A percentile compares a stretch with the other conserved stretches of the same genome.
Evolutionary conservation across 805 yeast species (phyloP).

Genomic region (Brettanomyces custersianus): DNA sequence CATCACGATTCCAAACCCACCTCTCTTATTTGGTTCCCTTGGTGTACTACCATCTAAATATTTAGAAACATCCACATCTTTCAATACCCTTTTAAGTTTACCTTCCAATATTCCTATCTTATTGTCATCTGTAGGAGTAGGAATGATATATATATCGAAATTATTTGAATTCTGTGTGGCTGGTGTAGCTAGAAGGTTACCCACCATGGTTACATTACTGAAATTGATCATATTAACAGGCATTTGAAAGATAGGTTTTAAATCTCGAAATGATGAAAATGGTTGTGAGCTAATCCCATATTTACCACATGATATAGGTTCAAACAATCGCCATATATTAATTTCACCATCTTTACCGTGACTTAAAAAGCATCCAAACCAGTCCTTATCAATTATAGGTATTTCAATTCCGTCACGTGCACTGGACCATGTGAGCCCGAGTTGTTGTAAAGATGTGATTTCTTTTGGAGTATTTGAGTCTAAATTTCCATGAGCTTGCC

Average conservation of each 20-base stretch:
- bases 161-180: slow-evolving; percentile 54
- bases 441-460: slow-evolving; percentile 41
- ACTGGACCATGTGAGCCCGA: slow-evolving; percentile 27
- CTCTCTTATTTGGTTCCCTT: background rate
- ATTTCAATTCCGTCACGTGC: background rate
- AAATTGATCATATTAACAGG: slow-evolving; percentile 73
- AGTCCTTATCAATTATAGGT: slow-evolving; percentile 16
- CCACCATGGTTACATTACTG: slow-evolving; percentile 45
- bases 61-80: background rate
- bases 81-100: background rate
- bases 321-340: slow-evolving; percentile 35
- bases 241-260: slow-evolving; percentile 31
- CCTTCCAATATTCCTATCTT: no score
- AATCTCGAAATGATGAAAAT: background rate
- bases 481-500: slow-evolving; percentile 46
- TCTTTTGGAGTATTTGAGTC: slow-evolving; percentile 22
- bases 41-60: background rate
- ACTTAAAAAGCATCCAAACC: slow-evolving; percentile 40
- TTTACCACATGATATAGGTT: slow-evolving; percentile 5
- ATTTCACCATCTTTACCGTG: slow-evolving; percentile 61
- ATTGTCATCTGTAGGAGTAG: slow-evolving; percentile 7
- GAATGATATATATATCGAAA: slow-evolving; percentile 50
- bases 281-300: background rate
- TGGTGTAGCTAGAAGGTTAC: slow-evolving; percentile 40
- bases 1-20: slow-evolving; percentile 62